phyloP scores from a whole-genome alignment of 306 rosid species.

The Vachellia collinsii region DNA sequence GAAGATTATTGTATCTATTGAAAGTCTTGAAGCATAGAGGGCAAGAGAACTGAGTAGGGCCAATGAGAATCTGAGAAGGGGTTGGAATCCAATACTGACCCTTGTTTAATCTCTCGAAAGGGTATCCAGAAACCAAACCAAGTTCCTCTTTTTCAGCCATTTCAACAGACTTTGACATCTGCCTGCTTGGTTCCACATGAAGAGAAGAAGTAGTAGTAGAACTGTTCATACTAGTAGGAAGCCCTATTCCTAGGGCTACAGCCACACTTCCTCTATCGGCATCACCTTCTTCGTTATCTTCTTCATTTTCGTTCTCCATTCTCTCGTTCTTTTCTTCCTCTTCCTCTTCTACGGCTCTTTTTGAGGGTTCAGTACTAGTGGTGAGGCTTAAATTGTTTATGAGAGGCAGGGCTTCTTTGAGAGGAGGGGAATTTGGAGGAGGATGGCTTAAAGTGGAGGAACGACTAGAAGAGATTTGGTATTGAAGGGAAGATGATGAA shows the following conservation, averaged over 20 bases:
- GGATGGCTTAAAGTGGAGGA: constrained; percentile 7
- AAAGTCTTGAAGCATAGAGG: constrained; percentile 61
- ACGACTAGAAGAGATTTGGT: neutral
- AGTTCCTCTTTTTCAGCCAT: constrained; percentile 25
- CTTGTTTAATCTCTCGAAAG: constrained; percentile 46
- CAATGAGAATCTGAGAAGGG: constrained; percentile 69
- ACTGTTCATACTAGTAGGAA: constrained; percentile 46
- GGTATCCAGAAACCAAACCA: constrained; percentile 32
- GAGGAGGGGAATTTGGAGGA: constrained; percentile 46
- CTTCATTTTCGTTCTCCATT: neutral
- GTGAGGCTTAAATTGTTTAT: constrained; percentile 47
- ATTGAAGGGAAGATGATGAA: constrained; percentile 23
- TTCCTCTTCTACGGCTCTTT: neutral
- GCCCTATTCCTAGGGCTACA: constrained; percentile 61
- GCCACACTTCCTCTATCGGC: constrained; percentile 26
- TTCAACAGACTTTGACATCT: constrained; percentile 15
- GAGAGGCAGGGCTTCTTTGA: constrained; percentile 64
- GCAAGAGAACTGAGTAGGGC: constrained; percentile 69
- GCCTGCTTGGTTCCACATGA: constrained; percentile 23
- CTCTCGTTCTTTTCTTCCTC: constrained; percentile 16
- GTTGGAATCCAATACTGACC: constrained; percentile 75
- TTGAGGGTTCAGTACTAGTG: constrained; percentile 23
- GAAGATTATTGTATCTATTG: constrained; percentile 68
- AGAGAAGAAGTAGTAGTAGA: constrained; percentile 25
- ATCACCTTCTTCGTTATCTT: constrained; percentile 8